Evolutionary conservation across 345 rosid genomes (phyloP).

Genomic region (Arabis alpina): DNA sequence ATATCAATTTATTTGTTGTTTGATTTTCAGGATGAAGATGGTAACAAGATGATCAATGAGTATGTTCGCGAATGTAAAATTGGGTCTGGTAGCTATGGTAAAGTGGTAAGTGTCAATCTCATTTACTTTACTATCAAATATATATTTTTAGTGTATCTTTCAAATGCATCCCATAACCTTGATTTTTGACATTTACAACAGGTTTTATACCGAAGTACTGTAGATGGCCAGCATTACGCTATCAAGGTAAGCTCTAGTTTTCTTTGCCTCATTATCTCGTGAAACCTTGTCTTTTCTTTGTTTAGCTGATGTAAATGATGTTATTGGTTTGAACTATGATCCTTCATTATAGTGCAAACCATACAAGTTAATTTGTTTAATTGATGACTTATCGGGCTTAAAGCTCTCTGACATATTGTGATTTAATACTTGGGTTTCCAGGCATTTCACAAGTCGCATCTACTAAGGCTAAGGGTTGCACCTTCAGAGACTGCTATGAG

Average conservation of each 20-base stretch:
- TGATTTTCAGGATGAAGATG: conserved; percentile 82
- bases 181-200: conserved; percentile 38
- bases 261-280: background rate
- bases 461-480: conserved; percentile 80
- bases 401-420: conserved; percentile 15
- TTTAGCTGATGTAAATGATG: conserved; percentile 9
- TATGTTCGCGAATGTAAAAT: conserved; percentile 81
- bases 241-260: conserved; percentile 66
- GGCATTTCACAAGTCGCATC: conserved; percentile 97
- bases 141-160: background rate
- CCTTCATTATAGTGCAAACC: background rate
- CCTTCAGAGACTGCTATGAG: conserved; percentile 99
- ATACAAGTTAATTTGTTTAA: conserved; percentile 8
- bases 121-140: conserved; percentile 9
- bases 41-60: conserved; percentile 86
- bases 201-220: conserved; percentile 81
- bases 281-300: background rate
- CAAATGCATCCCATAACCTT: conserved; percentile 12
- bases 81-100: conserved; percentile 99
- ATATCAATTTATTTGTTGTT: background rate
- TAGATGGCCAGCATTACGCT: conserved; percentile 85
- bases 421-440: conserved; percentile 42
- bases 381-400: conserved; percentile 17
- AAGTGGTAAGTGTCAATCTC: conserved; percentile 76
- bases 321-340: conserved; percentile 4